phyloP scores from a whole-genome alignment of 306 rosid genomes.

The Cicer cuneatum region DNA sequence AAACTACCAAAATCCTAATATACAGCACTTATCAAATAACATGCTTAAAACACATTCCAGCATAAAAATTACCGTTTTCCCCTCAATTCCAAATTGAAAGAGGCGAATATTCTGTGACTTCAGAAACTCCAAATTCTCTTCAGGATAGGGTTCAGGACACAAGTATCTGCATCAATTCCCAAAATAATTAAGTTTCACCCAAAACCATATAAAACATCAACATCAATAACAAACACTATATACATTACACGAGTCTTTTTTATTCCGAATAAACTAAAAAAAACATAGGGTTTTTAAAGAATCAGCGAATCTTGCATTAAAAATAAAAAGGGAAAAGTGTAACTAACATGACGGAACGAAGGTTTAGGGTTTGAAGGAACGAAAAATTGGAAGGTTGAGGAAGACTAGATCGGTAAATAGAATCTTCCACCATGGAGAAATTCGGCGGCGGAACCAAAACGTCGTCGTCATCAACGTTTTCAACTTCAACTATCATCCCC shows the following conservation, averaged over 20 bases:
- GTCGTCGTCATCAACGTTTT: slow-evolving; percentile 37
- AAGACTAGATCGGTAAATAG: slow-evolving; percentile 85
- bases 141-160: slow-evolving; percentile 90
- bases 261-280: not conserved
- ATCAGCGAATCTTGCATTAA: not conserved
- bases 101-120: slow-evolving; percentile 67
- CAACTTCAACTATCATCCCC: slow-evolving; percentile 54
- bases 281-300: not conserved
- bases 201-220: slow-evolving; percentile 3
- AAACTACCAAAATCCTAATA: not conserved
- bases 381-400: slow-evolving; percentile 73
- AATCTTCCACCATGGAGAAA: slow-evolving; percentile 91
- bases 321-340: not conserved
- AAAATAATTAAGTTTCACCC: slow-evolving; percentile 3
- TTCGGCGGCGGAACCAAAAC: slow-evolving; percentile 74
- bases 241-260: not conserved
- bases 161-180: slow-evolving; percentile 67
- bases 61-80: slow-evolving; percentile 69
- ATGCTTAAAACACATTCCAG: not conserved
- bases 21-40: not conserved
- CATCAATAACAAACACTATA: not conserved
- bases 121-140: slow-evolving; percentile 83
- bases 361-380: slow-evolving; percentile 72
- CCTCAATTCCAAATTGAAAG: slow-evolving; percentile 90
- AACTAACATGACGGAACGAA: slow-evolving; percentile 80